Evolutionary conservation across 176 grass and related monocot genomes (phyloP).

Genomic region (Dendrocalamus sinicus): DNA sequence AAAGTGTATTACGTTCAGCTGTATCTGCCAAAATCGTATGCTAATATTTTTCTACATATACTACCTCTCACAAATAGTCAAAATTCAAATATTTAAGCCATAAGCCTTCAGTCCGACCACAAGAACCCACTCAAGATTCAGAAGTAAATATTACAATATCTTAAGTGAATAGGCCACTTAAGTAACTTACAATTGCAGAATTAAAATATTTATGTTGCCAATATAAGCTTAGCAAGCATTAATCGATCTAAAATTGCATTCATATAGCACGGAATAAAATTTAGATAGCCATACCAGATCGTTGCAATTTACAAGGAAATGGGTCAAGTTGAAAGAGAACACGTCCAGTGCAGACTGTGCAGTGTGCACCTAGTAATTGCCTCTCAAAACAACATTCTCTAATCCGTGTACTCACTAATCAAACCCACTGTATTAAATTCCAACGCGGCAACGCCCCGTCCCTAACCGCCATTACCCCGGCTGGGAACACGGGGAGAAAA

Average conservation of each 20-base stretch:
- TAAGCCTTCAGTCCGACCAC: too few relatives aligned
- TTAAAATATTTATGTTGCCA: not conserved
- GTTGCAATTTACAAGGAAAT: too few relatives aligned
- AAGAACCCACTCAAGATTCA: not conserved
- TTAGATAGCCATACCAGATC: too few relatives aligned
- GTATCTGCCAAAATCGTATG: too few relatives aligned
- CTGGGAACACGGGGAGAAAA: conserved; percentile 8
- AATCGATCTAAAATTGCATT: not conserved
- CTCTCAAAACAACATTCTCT: conserved; percentile 5
- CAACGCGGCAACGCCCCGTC: conserved; percentile 24
- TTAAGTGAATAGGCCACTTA: not conserved
- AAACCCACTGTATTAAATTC: conserved; percentile 20
- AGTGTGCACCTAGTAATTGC: conserved; percentile 16
- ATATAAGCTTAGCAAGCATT: not conserved
- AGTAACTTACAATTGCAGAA: not conserved
- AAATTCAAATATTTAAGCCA: too few relatives aligned
- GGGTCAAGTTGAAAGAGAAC: not conserved
- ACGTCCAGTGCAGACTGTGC: not conserved
- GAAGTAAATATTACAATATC: not conserved
- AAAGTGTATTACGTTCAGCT: too few relatives aligned
- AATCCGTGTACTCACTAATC: conserved; percentile 26
- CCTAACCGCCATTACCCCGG: conserved; percentile 26
- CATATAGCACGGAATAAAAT: too few relatives aligned
- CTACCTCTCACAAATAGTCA: rapidly evolving
- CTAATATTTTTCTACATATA: too few relatives aligned